Conservation (phyloP, 129 eudicot species). For the Flaveria robusta region DNA sequence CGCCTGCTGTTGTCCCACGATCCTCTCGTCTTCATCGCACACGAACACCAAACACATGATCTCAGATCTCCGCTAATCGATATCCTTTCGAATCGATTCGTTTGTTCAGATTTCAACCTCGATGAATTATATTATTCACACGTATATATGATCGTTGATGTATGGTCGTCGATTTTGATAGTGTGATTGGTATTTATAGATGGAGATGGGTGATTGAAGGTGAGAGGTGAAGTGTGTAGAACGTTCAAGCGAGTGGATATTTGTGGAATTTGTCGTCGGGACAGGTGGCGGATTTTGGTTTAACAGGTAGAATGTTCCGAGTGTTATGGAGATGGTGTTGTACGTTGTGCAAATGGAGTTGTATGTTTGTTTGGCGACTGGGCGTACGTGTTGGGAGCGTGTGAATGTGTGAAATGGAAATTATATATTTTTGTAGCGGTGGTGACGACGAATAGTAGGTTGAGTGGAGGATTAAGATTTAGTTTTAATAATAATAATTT, state of each 20-base stretch:
- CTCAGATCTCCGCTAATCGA: not conserved
- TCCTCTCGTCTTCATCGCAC: slow-evolving; percentile 76
- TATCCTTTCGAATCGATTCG: not conserved
- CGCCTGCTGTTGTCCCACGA: slow-evolving; percentile 60
- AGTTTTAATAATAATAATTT: too few relatives aligned
- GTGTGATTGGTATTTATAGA: slow-evolving; percentile 20
- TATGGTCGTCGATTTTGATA: not conserved
- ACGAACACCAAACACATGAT: slow-evolving; percentile 67
- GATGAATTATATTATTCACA: too few relatives aligned
- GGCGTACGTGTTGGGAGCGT: not conserved
- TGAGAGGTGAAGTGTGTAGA: slow-evolving; percentile 31
- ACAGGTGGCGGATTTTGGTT: not conserved
- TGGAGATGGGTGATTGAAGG: slow-evolving; percentile 12
- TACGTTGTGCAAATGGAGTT: not conserved
- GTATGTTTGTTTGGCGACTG: slow-evolving; percentile 6
- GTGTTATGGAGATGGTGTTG: not conserved
- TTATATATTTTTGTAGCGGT: not conserved
- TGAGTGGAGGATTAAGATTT: too few relatives aligned
- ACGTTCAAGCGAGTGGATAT: slow-evolving; percentile 17
- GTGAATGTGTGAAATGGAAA: not conserved
- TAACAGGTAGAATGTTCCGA: slow-evolving; percentile 4
- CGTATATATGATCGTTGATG: too few relatives aligned
- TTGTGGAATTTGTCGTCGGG: not conserved
- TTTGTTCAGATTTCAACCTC: not conserved
- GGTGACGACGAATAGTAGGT: too few relatives aligned